Conservation (phyloP, 495 filamentous ascomycete genomes). For the Aspergillus carlsbadensis region DNA sequence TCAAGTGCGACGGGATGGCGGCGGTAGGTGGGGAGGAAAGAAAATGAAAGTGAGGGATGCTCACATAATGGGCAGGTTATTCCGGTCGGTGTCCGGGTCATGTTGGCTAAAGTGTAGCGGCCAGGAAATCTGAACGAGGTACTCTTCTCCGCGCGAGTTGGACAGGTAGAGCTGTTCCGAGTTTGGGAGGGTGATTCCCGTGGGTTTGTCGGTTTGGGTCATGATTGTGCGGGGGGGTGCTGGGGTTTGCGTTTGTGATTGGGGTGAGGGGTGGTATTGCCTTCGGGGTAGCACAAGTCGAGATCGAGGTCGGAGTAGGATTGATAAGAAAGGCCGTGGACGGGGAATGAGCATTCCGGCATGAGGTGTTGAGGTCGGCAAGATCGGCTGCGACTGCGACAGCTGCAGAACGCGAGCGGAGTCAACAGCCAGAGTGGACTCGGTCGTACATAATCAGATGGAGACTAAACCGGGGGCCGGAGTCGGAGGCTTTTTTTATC, state of each 20-base stretch:
- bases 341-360: neutral
- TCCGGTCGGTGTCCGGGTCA: conserved; percentile 4
- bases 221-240: neutral
- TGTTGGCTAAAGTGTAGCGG: conserved; percentile 22
- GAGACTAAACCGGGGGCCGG: neutral
- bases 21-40: neutral
- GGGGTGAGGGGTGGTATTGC: neutral
- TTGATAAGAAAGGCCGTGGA: neutral
- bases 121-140: conserved; percentile 29
- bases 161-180: conserved; percentile 27
- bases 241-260: neutral
- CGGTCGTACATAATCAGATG: neutral
- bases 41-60: too few relatives aligned
- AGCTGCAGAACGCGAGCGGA: too few relatives aligned
- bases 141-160: conserved; percentile 18
- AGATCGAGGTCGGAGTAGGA: too few relatives aligned
- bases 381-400: too few relatives aligned
- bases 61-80: conserved; percentile 24
- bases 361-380: neutral
- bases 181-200: conserved; percentile 23
- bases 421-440: too few relatives aligned
- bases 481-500: conserved; percentile 1
- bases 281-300: neutral
- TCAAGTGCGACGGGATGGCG: too few relatives aligned
- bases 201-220: conserved; percentile 6